A percentile compares a stretch with the other conserved stretches of the same genome.
These are phyloP conservation scores for Penicillium corylophilum DNA, from an alignment of 2,329 filamentous ascomycete genomes.

Conservation along the genomic window DNA sequence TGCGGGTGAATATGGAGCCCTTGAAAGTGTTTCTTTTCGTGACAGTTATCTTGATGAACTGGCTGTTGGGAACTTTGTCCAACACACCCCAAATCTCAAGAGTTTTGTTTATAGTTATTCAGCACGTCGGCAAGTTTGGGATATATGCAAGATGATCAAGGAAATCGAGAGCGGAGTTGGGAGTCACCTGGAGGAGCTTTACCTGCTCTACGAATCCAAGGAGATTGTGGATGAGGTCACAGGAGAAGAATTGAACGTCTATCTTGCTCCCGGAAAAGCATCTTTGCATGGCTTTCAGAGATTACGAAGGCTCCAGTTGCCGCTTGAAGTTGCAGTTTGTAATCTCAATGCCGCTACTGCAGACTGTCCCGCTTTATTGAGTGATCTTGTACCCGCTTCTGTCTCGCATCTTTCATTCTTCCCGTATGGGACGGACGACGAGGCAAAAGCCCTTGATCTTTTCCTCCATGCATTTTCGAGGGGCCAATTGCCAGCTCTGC, in stretches of 20 bases:
- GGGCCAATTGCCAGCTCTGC: slow-evolving; percentile 17
- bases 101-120: slow-evolving; percentile 20
- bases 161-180: slow-evolving; percentile 19
- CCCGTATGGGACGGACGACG: slow-evolving; percentile 11
- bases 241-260: neutral
- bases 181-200: slow-evolving; percentile 23
- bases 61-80: slow-evolving; percentile 20
- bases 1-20: no score
- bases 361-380: slow-evolving; percentile 2
- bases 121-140: slow-evolving; percentile 16
- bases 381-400: no score
- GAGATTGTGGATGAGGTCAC: neutral
- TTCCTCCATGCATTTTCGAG: slow-evolving; percentile 22
- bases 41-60: no score
- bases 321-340: slow-evolving; percentile 20
- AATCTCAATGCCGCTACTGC: slow-evolving; percentile 12
- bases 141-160: slow-evolving; percentile 24
- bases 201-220: slow-evolving; percentile 8
- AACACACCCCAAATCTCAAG: slow-evolving; percentile 19
- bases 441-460: slow-evolving; percentile 20
- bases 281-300: slow-evolving; percentile 21
- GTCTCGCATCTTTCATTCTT: slow-evolving; percentile 16
- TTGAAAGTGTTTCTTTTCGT: no score
- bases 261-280: slow-evolving; percentile 21
- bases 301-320: slow-evolving; percentile 20